A percentile compares a stretch with the other conserved stretches of the same genome.
These are phyloP conservation scores for Neurospora pannonica DNA, from an alignment of 495 filamentous ascomycete species.

Conservation along the genomic window DNA sequence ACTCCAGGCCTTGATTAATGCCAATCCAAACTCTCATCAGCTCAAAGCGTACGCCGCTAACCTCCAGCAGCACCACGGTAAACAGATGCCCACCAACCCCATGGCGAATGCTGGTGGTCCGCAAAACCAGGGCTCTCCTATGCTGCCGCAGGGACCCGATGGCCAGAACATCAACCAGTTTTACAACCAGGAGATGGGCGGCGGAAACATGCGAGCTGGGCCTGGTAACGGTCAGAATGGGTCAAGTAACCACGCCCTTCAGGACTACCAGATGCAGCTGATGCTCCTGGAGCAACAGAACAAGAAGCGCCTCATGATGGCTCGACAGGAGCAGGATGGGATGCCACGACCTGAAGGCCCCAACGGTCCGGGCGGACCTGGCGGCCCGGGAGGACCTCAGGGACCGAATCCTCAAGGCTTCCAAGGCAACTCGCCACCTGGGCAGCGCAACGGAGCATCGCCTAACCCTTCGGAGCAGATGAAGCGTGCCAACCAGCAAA, in stretches of 20 bases:
- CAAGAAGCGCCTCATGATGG: constrained; percentile 94
- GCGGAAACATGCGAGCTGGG: constrained; percentile 48
- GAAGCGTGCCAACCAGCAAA: constrained; percentile 84
- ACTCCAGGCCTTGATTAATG: constrained; percentile 60
- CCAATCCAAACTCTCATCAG: constrained; percentile 50
- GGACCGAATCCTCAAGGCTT: constrained; percentile 44
- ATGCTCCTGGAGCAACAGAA: constrained; percentile 99
- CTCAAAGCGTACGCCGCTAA: constrained; percentile 64
- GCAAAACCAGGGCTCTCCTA: constrained; percentile 62
- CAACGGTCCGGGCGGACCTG: constrained; percentile 43
- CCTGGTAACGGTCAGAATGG: constrained; percentile 44
- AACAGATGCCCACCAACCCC: constrained; percentile 63
- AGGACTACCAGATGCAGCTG: constrained; percentile 99
- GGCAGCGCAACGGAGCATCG: constrained; percentile 70
- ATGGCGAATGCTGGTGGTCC: constrained; percentile 44
- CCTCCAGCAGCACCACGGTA: constrained; percentile 69
- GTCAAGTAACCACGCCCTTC: constrained; percentile 83
- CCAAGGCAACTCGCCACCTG: constrained; percentile 73
- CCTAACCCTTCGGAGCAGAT: constrained; percentile 85
- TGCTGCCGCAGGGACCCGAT: constrained; percentile 67
- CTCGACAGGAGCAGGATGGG: constrained; percentile 82
- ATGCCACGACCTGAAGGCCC: constrained; percentile 47
- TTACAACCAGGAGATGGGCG: constrained; percentile 50
- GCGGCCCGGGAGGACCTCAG: constrained; percentile 36
- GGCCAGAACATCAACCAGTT: constrained; percentile 53